These are phyloP conservation scores for Globisporangium spinosum DNA, from an alignment of 352 stramenopile genomes.

Conservation along the genomic window DNA sequence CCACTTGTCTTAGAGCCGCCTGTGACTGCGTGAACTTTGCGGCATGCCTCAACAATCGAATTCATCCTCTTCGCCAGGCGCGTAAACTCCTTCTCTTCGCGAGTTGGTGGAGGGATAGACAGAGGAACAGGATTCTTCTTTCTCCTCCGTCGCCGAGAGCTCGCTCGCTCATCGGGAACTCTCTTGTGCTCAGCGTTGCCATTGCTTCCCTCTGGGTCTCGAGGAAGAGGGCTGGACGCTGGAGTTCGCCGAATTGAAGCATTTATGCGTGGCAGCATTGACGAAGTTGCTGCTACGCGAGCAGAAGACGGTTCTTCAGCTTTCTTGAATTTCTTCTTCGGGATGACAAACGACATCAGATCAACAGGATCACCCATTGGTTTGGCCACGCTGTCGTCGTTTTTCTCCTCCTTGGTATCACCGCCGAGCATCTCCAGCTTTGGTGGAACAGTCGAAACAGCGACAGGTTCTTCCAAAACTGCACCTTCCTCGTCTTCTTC, in stretches of 20 bases:
- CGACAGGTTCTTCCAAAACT: background rate
- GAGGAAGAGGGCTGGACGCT: conserved; percentile 12
- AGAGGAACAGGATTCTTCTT: conserved; percentile 51
- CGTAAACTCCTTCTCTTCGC: conserved; percentile 45
- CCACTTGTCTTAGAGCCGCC: conserved; percentile 12
- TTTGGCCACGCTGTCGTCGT: background rate
- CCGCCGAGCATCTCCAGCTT: background rate
- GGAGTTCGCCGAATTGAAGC: conserved; percentile 7
- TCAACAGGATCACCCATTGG: conserved; percentile 11
- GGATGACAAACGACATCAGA: conserved; percentile 39
- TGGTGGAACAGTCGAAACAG: background rate
- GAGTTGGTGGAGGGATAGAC: conserved; percentile 21
- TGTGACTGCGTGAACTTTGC: conserved; percentile 1
- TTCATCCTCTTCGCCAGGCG: conserved; percentile 51
- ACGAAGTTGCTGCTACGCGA: background rate
- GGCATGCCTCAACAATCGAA: conserved; percentile 37
- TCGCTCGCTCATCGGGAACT: background rate
- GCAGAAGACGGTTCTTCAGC: background rate
- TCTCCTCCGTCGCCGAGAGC: conserved; percentile 11
- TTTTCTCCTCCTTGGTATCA: background rate
- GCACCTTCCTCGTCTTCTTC: conserved; percentile 12
- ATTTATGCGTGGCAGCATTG: conserved; percentile 5
- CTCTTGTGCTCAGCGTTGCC: background rate
- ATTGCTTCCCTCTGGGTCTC: background rate
- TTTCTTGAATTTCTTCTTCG: conserved; percentile 32